Percentiles rank a stretch among this genome's conserved stretches.
These are phyloP conservation scores for Ophiocordyceps sinensis DNA, from an alignment of 2,329 filamentous ascomycete species.

Conservation along the genomic window DNA sequence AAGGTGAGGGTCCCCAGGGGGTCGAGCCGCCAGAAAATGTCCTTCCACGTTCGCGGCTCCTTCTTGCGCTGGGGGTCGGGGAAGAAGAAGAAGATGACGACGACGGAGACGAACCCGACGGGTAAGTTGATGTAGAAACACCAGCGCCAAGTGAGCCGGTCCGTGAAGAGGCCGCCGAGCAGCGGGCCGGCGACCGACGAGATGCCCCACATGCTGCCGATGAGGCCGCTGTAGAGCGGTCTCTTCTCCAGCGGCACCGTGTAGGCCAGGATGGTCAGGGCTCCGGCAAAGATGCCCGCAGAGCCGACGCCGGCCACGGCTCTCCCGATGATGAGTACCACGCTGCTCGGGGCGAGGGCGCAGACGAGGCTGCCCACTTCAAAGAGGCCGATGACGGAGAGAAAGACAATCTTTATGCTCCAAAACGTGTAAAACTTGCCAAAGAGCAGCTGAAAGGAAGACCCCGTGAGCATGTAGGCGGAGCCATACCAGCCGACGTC, in stretches of 20 bases:
- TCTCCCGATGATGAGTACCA: conserved; percentile 35
- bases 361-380: conserved; percentile 27
- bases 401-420: conserved; percentile 30
- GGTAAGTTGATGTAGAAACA: conserved; percentile 34
- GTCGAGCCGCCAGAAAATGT: conserved; percentile 28
- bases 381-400: conserved; percentile 26
- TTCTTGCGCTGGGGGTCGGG: conserved; percentile 11
- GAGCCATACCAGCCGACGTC: conserved; percentile 32
- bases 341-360: conserved; percentile 29
- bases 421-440: conserved; percentile 37
- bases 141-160: conserved; percentile 36
- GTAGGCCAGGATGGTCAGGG: conserved; percentile 30
- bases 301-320: conserved; percentile 35
- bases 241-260: conserved; percentile 37
- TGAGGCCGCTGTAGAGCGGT: conserved; percentile 37
- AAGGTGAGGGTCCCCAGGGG: conserved; percentile 31
- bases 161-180: conserved; percentile 34
- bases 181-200: conserved; percentile 35
- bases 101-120: conserved; percentile 30
- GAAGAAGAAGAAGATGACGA: conserved; percentile 30
- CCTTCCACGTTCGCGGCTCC: background rate
- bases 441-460: conserved; percentile 33
- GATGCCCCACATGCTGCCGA: conserved; percentile 42
- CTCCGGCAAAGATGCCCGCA: conserved; percentile 36
- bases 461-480: conserved; percentile 31